Evolutionary conservation across 768 basidiomycete genomes (phyloP).

Genomic region (Wakefieldia striispora): DNA sequence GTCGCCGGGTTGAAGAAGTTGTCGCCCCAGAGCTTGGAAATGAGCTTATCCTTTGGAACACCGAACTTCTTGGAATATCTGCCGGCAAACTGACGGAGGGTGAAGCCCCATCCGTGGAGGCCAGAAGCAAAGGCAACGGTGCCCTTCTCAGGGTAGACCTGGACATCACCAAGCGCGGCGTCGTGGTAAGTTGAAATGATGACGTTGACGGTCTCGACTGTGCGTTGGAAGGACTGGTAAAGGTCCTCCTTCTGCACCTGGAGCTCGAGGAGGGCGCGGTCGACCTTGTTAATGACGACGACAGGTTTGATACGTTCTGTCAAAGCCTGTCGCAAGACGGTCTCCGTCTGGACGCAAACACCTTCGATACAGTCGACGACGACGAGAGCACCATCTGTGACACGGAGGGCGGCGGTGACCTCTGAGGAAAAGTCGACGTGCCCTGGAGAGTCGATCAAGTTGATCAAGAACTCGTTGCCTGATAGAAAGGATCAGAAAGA

Average conservation of each 20-base stretch:
- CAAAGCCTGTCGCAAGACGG: slow-evolving; percentile 95
- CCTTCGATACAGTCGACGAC: slow-evolving; percentile 99
- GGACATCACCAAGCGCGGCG: slow-evolving; percentile 90
- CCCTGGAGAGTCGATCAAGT: slow-evolving; percentile 98
- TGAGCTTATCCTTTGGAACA: slow-evolving; percentile 99
- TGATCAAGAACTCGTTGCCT: slow-evolving; percentile 98
- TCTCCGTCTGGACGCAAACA: slow-evolving; percentile 99
- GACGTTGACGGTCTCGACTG: slow-evolving; percentile 97
- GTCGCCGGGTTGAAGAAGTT: slow-evolving; percentile 98
- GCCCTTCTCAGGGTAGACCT: slow-evolving; percentile 97
- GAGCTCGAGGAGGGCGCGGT: slow-evolving; percentile 97
- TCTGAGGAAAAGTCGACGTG: slow-evolving; percentile 99
- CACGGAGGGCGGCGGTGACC: slow-evolving; percentile 98
- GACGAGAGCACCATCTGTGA: slow-evolving; percentile 98
- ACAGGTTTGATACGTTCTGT: slow-evolving; percentile 99
- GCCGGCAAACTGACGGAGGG: slow-evolving; percentile 92
- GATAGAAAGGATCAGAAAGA: slow-evolving; percentile 5
- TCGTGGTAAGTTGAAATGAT: slow-evolving; percentile 98
- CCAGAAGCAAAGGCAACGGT: slow-evolving; percentile 99
- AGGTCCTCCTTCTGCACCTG: slow-evolving; percentile 96
- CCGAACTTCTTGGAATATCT: slow-evolving; percentile 99
- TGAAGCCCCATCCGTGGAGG: slow-evolving; percentile 99
- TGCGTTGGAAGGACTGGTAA: slow-evolving; percentile 96
- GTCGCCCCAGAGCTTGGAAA: slow-evolving; percentile 97
- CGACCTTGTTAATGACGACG: slow-evolving; percentile 99